phyloP scores from a whole-genome alignment of 1,139 yeast genomes.

The Blastobotrys indianensis region DNA sequence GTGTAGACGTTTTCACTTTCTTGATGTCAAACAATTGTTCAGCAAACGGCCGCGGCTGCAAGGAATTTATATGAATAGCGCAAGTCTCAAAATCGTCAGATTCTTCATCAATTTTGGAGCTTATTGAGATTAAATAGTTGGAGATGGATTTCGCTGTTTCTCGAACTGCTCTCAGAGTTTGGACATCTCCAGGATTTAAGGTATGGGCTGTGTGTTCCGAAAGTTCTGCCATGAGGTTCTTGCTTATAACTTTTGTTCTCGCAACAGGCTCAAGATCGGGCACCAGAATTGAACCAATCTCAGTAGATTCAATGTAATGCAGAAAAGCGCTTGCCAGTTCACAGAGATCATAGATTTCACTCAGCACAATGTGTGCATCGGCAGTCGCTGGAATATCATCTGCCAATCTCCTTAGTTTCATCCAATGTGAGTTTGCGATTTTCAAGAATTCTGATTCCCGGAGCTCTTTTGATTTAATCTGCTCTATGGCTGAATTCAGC shows the following conservation, averaged over 20 bases:
- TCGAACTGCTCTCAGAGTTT: neutral
- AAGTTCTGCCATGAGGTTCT: slow-evolving; percentile 4
- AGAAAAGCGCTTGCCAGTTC: neutral
- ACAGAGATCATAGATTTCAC: slow-evolving; percentile 1
- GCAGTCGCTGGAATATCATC: neutral
- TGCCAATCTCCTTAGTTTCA: slow-evolving; percentile 4
- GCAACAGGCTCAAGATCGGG: slow-evolving; percentile 3
- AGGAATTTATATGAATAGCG: neutral
- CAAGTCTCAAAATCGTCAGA: slow-evolving; percentile 2
- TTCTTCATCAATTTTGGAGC: slow-evolving; percentile 7
- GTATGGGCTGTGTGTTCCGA: slow-evolving; percentile 1
- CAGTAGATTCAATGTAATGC: neutral
- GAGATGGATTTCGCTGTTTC: neutral
- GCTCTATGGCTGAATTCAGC: slow-evolving; percentile 15
- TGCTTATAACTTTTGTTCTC: slow-evolving; percentile 10
- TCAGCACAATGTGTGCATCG: neutral
- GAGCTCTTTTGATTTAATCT: slow-evolving; percentile 16
- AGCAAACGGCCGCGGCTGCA: neutral
- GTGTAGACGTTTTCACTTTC: neutral
- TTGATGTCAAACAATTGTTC: slow-evolving; percentile 2
- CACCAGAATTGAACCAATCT: neutral
- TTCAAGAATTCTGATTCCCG: slow-evolving; percentile 15
- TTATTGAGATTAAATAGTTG: slow-evolving; percentile 6
- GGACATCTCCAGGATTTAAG: neutral
- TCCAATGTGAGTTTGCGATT: slow-evolving; percentile 5